phyloP scores from a whole-genome alignment of 202 grass and related monocot species.

The Zoysia matrella region DNA sequence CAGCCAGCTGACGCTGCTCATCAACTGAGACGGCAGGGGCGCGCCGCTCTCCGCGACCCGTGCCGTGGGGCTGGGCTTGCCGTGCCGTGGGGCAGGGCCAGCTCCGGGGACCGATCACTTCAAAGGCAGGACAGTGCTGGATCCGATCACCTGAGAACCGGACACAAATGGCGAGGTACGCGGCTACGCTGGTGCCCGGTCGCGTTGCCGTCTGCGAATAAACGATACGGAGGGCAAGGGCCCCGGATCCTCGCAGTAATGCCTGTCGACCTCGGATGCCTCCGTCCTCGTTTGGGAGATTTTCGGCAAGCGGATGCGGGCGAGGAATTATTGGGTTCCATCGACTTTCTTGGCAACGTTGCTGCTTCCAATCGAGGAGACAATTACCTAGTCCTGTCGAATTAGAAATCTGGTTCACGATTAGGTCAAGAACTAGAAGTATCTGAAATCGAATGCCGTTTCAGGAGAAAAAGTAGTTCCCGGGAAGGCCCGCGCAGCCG shows the following conservation, averaged over 20 bases:
- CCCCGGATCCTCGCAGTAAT: slow-evolving; percentile 12
- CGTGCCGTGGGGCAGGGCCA: not conserved
- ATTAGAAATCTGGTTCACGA: not conserved
- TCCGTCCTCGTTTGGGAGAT: not conserved
- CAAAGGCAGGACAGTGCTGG: not conserved
- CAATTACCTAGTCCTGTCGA: not conserved
- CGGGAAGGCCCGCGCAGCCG: not conserved
- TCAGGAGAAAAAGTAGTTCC: not conserved
- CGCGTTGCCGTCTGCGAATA: slow-evolving; percentile 32
- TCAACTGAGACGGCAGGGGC: not conserved
- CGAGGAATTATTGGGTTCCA: not conserved
- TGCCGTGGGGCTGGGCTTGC: not conserved
- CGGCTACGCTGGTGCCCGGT: not conserved
- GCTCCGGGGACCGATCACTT: slow-evolving; percentile 38
- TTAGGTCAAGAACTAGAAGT: not conserved
- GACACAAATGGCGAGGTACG: slow-evolving; percentile 32
- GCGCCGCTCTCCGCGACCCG: slow-evolving; percentile 26
- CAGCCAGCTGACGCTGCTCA: not conserved
- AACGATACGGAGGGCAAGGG: slow-evolving; percentile 14
- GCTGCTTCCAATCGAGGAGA: not conserved
- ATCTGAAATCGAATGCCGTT: not conserved
- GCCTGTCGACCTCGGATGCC: slow-evolving; percentile 31
- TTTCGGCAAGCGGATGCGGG: slow-evolving; percentile 7
- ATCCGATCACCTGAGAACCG: slow-evolving; percentile 11
- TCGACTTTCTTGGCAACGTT: not conserved